These are phyloP conservation scores for Pestalotiopsis sp. DNA, from an alignment of 2,329 filamentous ascomycete species.

Conservation along the genomic window DNA sequence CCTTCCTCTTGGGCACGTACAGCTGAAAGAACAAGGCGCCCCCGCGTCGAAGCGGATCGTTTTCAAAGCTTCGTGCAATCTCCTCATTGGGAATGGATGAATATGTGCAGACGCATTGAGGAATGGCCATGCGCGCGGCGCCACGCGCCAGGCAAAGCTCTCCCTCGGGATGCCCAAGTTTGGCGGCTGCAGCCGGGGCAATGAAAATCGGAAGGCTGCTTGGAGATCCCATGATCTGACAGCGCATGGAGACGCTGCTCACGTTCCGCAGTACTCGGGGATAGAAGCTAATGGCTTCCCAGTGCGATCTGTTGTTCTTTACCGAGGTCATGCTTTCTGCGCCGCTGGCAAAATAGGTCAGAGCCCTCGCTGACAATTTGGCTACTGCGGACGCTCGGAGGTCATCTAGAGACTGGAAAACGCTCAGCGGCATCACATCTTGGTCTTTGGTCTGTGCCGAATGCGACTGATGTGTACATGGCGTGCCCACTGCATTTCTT, in stretches of 20 bases:
- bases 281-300: constrained; percentile 54
- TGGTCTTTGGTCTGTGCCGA: neutral
- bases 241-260: constrained; percentile 38
- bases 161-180: constrained; percentile 52
- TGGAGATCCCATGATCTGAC: constrained; percentile 45
- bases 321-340: constrained; percentile 55
- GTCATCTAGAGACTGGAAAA: constrained; percentile 39
- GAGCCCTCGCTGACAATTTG: constrained; percentile 48
- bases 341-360: constrained; percentile 59
- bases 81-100: constrained; percentile 48
- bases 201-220: constrained; percentile 50
- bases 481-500: neutral
- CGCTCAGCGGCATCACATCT: neutral
- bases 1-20: constrained; percentile 54
- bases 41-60: constrained; percentile 23
- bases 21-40: constrained; percentile 54
- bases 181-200: constrained; percentile 52
- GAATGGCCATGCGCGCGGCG: neutral
- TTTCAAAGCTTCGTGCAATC: constrained; percentile 41
- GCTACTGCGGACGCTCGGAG: constrained; percentile 50
- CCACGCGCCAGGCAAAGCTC: constrained; percentile 45
- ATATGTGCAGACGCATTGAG: constrained; percentile 25
- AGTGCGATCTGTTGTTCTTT: constrained; percentile 49
- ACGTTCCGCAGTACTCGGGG: constrained; percentile 54
- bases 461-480: neutral